Evolutionary conservation across 2,329 filamentous ascomycete species (phyloP).

Genomic region (Fusarium illudens): DNA sequence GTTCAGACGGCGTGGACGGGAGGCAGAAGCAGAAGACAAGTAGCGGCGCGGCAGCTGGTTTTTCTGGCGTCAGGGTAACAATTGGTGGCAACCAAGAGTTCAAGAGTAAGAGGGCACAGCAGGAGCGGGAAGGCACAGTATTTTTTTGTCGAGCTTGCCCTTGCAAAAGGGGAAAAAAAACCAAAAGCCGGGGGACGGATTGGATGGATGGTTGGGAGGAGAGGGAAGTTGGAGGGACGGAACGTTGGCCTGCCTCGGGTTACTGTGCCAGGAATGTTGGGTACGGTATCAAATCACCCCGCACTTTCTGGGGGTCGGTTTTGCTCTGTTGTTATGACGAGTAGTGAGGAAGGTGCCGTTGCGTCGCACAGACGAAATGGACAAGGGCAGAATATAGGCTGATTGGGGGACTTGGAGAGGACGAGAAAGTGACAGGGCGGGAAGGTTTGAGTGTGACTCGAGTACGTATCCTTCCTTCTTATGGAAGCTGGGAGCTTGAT

Average conservation of each 20-base stretch:
- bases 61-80: constrained; percentile 29
- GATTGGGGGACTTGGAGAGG: constrained; percentile 25
- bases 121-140: constrained; percentile 34
- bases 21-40: constrained; percentile 26
- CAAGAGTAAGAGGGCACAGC: constrained; percentile 36
- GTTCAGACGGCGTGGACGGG: constrained; percentile 19
- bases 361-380: constrained; percentile 1
- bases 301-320: no score
- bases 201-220: constrained; percentile 33
- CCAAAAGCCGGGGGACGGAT: constrained; percentile 31
- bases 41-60: constrained; percentile 37
- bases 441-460: constrained; percentile 10
- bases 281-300: no score
- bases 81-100: constrained; percentile 32
- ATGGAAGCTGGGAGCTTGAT: constrained; percentile 39
- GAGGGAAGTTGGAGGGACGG: constrained; percentile 46
- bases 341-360: background rate
- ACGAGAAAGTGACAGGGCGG: constrained; percentile 12
- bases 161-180: constrained; percentile 28
- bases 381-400: constrained; percentile 32
- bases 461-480: constrained; percentile 44
- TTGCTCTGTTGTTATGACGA: constrained; percentile 25
- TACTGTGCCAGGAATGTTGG: constrained; percentile 36
- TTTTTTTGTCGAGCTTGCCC: constrained; percentile 35
- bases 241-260: constrained; percentile 40